Base-by-base conservation (phyloP, 2,329 filamentous ascomycete genomes). In the Stylonectria norvegica region DNA sequence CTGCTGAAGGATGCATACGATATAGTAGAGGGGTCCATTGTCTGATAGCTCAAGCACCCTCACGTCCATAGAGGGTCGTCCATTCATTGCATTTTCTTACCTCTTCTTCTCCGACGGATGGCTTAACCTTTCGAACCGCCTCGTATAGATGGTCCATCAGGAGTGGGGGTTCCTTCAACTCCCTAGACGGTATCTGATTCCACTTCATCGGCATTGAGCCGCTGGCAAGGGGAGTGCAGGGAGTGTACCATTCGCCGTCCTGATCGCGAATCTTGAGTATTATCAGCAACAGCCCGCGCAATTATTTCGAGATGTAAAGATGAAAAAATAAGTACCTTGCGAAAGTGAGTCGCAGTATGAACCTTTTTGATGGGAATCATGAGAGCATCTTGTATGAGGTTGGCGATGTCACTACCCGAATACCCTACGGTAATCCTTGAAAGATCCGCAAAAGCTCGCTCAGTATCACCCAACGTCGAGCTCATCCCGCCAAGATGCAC, bases 171-270 rank as follows among this genome's bases (percentile, higher is more conserved):
- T 41, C 40, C 28, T 38, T 47, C 16, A 47, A 27, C 12, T 44
- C 41, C 16, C 32, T 22, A 17, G 30, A 37, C 1, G 44, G 44
- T 7, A 47, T 33, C n/a, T 38, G 31, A 10, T 36, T 38, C 44
- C 44, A 47, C n/a, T 23, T 47, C 44, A 39, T 38, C 6, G 20
- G 20, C 20, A 38, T 18, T 6, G 44, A 40, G 5, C 32, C 34
- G 8, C 1, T 12, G n/a, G 40, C 25, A 9, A 4, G n/a, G 4
- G 36, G 16, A 14, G 33, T 36, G 28, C 44, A 47, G 16, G 44
- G 44, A 6, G 44, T 41, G 28, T 41, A 47, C 44, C 40, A 47
- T 14, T 44, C 41, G 7, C 41, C 44, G 7, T 41, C 14, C 6
- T 7, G 10, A 25, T 47, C 44, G 3, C 23, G 44, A 23, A 36